phyloP scores from a whole-genome alignment of 108 stramenopile genomes.

The Discostella stelligeroides region DNA sequence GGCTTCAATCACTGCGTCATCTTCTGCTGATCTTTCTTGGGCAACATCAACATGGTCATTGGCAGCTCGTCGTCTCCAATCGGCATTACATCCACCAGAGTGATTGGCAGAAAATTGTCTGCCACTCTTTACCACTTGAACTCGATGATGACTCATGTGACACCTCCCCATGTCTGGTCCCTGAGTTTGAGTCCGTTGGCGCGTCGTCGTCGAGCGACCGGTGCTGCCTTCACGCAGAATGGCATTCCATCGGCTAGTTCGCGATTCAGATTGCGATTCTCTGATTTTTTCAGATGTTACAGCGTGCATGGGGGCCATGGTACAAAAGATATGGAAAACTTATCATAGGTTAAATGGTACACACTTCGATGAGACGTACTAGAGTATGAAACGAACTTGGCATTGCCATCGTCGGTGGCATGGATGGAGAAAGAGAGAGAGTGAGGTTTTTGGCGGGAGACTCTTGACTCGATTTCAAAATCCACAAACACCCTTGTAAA shows the following conservation, averaged over 20 bases:
- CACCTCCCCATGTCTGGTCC: background rate
- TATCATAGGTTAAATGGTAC: too few relatives aligned
- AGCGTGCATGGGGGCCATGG: too few relatives aligned
- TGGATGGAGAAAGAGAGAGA: too few relatives aligned
- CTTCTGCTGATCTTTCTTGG: background rate
- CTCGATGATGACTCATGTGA: background rate
- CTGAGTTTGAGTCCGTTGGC: background rate
- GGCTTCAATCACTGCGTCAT: background rate
- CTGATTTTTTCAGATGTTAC: background rate
- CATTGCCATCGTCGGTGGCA: too few relatives aligned
- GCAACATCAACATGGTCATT: background rate
- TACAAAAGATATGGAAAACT: too few relatives aligned
- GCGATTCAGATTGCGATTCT: background rate
- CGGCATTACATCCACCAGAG: background rate
- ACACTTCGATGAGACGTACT: too few relatives aligned
- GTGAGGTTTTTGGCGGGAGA: too few relatives aligned
- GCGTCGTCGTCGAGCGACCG: background rate
- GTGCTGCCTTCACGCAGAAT: background rate
- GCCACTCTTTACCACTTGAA: background rate
- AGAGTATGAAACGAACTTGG: too few relatives aligned
- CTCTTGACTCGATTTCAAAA: too few relatives aligned
- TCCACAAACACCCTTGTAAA: too few relatives aligned
- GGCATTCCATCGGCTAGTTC: slow-evolving; percentile 7
- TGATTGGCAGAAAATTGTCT: background rate
- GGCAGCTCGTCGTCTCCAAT: slow-evolving; percentile 11